Base-by-base conservation (phyloP, 2,329 filamentous ascomycete species). In the Apiospora pterosperma region DNA sequence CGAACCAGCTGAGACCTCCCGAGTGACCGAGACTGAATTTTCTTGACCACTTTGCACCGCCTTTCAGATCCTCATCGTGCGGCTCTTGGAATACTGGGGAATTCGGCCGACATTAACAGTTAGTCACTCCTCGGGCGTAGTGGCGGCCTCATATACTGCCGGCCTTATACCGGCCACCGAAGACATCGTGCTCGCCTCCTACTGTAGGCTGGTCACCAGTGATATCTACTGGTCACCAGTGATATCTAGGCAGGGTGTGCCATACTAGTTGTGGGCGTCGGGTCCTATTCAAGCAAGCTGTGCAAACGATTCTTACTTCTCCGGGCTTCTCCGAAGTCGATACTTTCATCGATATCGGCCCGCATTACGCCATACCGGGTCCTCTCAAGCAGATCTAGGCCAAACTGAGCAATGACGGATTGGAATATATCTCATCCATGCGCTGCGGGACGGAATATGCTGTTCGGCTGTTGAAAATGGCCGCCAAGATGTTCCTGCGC, bases 11-110 rank as follows among this genome's bases (percentile, higher is more conserved):
- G 48, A 59, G 19, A 31, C 48, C 2, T 63, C 61, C 25, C 38
- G 5, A 0, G 38, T 63, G 2, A 21, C 39, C 10, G 21, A 63
- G 21, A 25, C 41, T 52, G 68, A 72, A 10, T 39, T 71, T 28
- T 67, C 71, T 16, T 72, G 74, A 63, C 72, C 75, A 3, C 76
- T 81, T 59, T 82, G 81, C 73, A 84, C 83, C 66, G 81, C 78
- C 23, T 69, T 82, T 63, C 79, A 84, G 67, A 71, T 80, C 39
- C 72, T 73, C 44, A 77, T 79, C 63, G 80, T 82, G 59, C 78
- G 80, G 39, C 70, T 77, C 19, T 76, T 79, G 48, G 75, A 75
- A 11, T 73, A 76, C 36, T 72, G 73, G 67, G 69, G 79, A 36
- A 70, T 82, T 36, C 72, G 69, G 4, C 73, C 73, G 4, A 71